These are phyloP conservation scores for Dictyostelium discoideum DNA, from an alignment of 78 protist species.

Conservation along the genomic window DNA sequence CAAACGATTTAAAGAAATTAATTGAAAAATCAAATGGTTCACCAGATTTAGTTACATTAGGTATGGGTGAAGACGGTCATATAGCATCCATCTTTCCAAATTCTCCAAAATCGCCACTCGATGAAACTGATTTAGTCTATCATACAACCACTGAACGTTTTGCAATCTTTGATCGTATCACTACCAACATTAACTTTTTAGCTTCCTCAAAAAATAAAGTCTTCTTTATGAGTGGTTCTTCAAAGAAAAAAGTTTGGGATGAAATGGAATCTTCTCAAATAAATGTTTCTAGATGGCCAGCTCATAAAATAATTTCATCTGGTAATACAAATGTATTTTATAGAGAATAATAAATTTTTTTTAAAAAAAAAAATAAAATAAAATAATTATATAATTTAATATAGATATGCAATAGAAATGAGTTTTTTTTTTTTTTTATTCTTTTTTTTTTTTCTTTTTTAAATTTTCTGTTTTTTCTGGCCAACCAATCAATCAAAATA, in stretches of 20 bases:
- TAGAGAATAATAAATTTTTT: not conserved
- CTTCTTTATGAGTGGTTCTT: slow-evolving; percentile 63
- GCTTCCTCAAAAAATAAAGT: not conserved
- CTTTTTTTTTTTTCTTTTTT: too few species aligned
- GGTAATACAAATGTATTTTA: slow-evolving; percentile 48
- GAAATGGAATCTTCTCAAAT: slow-evolving; percentile 39
- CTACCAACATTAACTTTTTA: slow-evolving; percentile 36
- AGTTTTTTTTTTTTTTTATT: too few species aligned
- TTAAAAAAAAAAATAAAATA: not conserved
- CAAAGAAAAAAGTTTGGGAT: slow-evolving; percentile 70
- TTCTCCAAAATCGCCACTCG: not conserved
- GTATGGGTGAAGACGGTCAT: slow-evolving; percentile 82
- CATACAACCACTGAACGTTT: slow-evolving; percentile 76
- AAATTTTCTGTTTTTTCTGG: too few species aligned
- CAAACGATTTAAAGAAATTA: not conserved
- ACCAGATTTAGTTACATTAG: slow-evolving; percentile 31
- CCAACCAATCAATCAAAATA: not conserved
- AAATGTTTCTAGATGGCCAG: slow-evolving; percentile 74
- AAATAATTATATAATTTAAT: not conserved
- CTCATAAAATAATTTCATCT: slow-evolving; percentile 37
- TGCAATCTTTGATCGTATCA: slow-evolving; percentile 69
- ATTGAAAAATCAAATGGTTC: not conserved
- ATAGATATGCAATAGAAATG: too few species aligned
- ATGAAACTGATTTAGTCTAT: slow-evolving; percentile 1
- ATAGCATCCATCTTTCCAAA: slow-evolving; percentile 75